These are phyloP conservation scores for Suillus lakei DNA, from an alignment of 768 basidiomycete genomes.

Conservation along the genomic window DNA sequence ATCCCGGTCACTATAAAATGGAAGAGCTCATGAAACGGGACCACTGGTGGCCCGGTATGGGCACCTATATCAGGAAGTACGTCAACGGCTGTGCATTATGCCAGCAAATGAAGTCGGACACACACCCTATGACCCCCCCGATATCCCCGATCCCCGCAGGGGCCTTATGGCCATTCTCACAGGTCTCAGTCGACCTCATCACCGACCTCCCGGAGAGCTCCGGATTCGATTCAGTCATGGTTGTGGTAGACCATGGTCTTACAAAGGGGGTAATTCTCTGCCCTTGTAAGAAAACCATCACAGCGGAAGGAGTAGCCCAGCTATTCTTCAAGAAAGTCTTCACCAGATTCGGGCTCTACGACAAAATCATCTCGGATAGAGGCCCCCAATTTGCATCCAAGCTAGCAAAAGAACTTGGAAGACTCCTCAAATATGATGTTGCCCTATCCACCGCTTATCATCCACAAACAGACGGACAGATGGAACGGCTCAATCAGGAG, in stretches of 20 bases:
- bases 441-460: constrained; percentile 45
- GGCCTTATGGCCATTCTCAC: not conserved
- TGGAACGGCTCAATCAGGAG: constrained; percentile 26
- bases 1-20: not conserved
- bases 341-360: constrained; percentile 1
- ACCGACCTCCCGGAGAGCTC: too few relatives aligned
- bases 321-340: constrained; percentile 13
- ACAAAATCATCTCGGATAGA: constrained; percentile 6
- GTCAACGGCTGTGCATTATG: not conserved
- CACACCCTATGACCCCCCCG: not conserved
- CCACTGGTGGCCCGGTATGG: constrained; percentile 7
- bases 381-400: constrained; percentile 27
- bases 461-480: constrained; percentile 47
- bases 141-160: not conserved
- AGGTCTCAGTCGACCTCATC: not conserved
- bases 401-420: constrained; percentile 24
- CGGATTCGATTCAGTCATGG: constrained; percentile 24
- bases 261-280: constrained; percentile 36
- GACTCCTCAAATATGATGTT: constrained; percentile 20
- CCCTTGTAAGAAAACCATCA: constrained; percentile 19
- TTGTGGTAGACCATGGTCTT: constrained; percentile 23
- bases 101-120: not conserved
- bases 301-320: constrained; percentile 16
- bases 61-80: not conserved
- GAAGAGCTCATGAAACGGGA: not conserved